Conservation (phyloP, 148 eudicot genomes). For the Talinum fruticosum region DNA sequence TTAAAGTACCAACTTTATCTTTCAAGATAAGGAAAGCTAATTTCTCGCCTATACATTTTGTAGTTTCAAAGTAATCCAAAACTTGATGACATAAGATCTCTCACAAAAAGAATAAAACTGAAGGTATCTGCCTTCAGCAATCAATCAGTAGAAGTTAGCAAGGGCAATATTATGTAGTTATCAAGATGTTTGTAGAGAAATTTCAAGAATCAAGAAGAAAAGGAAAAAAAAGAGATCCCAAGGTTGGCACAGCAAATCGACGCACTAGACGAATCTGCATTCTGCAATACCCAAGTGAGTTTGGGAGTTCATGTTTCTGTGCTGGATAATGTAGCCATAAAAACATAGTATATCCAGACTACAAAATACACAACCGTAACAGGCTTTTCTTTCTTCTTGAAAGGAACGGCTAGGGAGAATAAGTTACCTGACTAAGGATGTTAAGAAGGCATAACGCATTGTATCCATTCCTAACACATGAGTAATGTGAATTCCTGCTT, state of each 20-base stretch:
- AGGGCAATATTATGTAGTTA: background rate
- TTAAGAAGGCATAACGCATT: conserved; percentile 96
- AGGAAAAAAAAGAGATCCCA: background rate
- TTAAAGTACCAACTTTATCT: background rate
- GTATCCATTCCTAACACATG: conserved; percentile 96
- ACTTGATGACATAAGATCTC: background rate
- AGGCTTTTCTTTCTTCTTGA: background rate
- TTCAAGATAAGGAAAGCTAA: background rate
- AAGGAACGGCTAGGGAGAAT: conserved; percentile 2
- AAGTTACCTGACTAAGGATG: conserved; percentile 78
- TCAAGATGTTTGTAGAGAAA: background rate
- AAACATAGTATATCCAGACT: background rate
- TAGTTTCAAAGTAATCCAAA: no score
- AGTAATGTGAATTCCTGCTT: conserved; percentile 89
- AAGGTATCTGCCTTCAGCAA: background rate
- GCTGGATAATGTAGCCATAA: background rate
- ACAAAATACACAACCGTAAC: background rate
- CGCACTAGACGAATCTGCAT: background rate
- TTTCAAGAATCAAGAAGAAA: background rate
- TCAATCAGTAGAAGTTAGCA: background rate
- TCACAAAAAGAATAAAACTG: background rate
- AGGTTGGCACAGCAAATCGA: background rate
- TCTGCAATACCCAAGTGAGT: background rate
- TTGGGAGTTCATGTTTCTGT: background rate
- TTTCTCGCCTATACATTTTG: background rate